phyloP scores from a whole-genome alignment of 306 rosid species.

The Mucuna pruriens region DNA sequence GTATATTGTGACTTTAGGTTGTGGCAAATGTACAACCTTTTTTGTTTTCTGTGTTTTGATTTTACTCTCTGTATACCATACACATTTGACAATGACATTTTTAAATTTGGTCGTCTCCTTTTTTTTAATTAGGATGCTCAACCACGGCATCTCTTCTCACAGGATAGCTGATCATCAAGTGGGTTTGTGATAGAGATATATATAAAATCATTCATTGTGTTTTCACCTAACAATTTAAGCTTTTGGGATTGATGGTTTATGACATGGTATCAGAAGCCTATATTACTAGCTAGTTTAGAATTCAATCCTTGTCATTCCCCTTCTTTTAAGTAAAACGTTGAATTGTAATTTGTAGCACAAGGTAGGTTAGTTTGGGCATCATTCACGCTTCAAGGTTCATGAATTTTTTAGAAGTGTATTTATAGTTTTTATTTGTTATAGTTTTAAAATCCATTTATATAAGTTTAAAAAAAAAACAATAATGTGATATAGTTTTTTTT shows the following conservation, averaged over 20 bases:
- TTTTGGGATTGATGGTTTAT: not conserved
- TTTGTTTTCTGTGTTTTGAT: not conserved
- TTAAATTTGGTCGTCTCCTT: not conserved
- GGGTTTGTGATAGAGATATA: not conserved
- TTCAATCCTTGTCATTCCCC: not conserved
- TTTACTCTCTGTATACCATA: conserved; percentile 18
- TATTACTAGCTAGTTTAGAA: not conserved
- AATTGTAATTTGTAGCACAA: not conserved
- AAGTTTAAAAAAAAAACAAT: too few species aligned
- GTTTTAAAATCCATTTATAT: too few species aligned
- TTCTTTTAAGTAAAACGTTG: not conserved
- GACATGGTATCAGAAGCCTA: not conserved
- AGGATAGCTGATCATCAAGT: not conserved
- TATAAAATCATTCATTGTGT: not conserved
- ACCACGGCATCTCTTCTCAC: not conserved
- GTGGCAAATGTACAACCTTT: conserved; percentile 31
- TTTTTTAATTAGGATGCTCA: conserved; percentile 4
- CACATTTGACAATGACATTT: not conserved
- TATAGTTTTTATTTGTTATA: too few species aligned
- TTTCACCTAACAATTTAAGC: not conserved
- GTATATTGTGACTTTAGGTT: conserved; percentile 39
- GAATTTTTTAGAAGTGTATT: too few species aligned
- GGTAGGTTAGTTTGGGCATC: too few species aligned
- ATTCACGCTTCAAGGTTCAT: too few species aligned
- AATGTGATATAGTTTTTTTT: too few species aligned